phyloP scores from a whole-genome alignment of 305 asterid species.

The Solanum hybrid region DNA sequence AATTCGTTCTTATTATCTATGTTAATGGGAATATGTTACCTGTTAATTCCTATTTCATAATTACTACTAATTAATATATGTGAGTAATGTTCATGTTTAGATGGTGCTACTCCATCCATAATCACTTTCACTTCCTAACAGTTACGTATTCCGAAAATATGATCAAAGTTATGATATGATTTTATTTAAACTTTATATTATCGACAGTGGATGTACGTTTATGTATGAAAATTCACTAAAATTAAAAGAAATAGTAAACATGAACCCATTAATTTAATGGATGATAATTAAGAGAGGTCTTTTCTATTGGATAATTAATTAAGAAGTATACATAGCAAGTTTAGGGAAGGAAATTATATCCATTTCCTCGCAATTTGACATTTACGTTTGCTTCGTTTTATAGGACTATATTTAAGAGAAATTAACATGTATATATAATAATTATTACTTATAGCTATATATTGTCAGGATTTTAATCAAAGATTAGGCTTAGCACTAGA shows the following conservation, averaged over 20 bases:
- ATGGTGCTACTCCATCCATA: no score
- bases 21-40: not conserved
- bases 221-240: not conserved
- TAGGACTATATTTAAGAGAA: not conserved
- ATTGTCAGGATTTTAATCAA: not conserved
- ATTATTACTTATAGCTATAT: no score
- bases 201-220: not conserved
- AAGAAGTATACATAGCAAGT: not conserved
- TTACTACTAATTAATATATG: no score
- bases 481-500: not conserved
- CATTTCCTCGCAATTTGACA: not conserved
- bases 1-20: not conserved
- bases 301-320: not conserved
- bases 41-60: not conserved
- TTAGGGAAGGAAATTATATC: not conserved
- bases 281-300: not conserved
- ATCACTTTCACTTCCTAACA: no score
- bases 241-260: not conserved
- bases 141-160: no score
- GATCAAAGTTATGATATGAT: not conserved
- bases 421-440: not conserved
- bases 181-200: no score
- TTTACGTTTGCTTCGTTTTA: not conserved
- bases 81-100: no score
- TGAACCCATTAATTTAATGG: not conserved